Percentiles rank a stretch among this genome's conserved stretches.
These are phyloP conservation scores for Aspergillus incahuasiensis DNA, from an alignment of 495 filamentous ascomycete species.

Conservation along the genomic window DNA sequence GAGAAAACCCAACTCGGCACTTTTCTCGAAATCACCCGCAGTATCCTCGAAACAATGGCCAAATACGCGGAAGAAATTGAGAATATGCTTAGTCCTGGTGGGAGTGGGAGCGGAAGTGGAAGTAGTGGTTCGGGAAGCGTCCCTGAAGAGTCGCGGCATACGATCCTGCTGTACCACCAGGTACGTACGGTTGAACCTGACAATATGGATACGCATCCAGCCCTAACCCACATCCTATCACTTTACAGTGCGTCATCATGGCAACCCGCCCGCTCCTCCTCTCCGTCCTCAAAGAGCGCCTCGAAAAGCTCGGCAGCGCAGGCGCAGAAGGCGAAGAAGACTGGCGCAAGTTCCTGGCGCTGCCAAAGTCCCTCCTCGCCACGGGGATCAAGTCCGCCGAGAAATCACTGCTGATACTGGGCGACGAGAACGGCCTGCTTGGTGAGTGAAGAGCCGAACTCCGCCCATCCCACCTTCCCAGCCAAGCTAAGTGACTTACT, in stretches of 20 bases:
- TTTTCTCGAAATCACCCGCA: conserved; percentile 31
- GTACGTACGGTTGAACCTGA: too few species aligned
- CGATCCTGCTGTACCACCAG: conserved; percentile 36
- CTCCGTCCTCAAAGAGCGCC: conserved; percentile 28
- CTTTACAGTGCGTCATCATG: conserved; percentile 36
- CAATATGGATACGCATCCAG: too few species aligned
- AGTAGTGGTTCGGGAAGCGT: too few species aligned
- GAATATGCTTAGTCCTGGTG: conserved; percentile 22
- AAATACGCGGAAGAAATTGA: conserved; percentile 31
- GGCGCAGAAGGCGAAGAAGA: conserved; percentile 23
- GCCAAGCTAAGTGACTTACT: not conserved
- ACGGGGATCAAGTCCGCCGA: conserved; percentile 34
- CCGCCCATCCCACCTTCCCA: too few species aligned
- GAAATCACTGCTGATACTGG: conserved; percentile 31
- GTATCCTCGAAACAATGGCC: conserved; percentile 30
- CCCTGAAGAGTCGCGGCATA: conserved; percentile 29
- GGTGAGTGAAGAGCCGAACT: conserved; percentile 25
- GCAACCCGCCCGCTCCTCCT: conserved; percentile 36
- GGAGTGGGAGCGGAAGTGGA: too few species aligned
- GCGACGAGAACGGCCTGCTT: conserved; percentile 27
- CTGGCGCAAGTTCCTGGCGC: conserved; percentile 23
- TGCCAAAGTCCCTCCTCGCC: conserved; percentile 27
- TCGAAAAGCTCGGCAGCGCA: conserved; percentile 19
- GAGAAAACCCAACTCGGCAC: conserved; percentile 27
- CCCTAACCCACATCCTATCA: too few species aligned